Evolutionary conservation across 306 rosid species (phyloP).

Genomic region (Gastrolobium villosum): DNA sequence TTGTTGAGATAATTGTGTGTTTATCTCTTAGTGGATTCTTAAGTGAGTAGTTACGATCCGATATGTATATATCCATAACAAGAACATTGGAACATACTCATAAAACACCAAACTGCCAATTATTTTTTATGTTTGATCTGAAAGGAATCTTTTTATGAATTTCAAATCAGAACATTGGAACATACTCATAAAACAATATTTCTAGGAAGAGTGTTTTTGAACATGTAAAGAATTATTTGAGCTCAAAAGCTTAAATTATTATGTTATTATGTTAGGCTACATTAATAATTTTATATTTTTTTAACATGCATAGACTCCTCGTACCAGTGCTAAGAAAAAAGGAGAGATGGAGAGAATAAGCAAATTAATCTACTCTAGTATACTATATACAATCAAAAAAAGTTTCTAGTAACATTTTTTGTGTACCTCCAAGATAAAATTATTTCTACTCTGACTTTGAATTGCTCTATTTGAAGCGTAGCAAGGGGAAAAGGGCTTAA

Average conservation of each 20-base stretch:
- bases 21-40: no score
- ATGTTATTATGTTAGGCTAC: no score
- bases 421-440: constrained; percentile 53
- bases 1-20: no score
- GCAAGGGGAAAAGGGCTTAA: constrained; percentile 80
- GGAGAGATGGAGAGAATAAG: no score
- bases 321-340: neutral
- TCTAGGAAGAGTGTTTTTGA: neutral
- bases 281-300: no score
- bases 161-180: neutral
- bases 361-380: no score
- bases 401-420: neutral
- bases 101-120: no score
- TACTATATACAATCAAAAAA: neutral
- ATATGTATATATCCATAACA: no score
- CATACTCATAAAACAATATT: neutral
- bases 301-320: neutral
- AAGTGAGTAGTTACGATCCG: no score
- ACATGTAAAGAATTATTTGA: no score
- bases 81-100: no score
- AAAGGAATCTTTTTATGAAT: constrained; percentile 2
- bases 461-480: constrained; percentile 65
- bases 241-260: no score
- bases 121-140: neutral
- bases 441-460: constrained; percentile 69